Evolutionary conservation across 768 basidiomycete genomes (phyloP).

Genomic region (Gyrodon lividus): DNA sequence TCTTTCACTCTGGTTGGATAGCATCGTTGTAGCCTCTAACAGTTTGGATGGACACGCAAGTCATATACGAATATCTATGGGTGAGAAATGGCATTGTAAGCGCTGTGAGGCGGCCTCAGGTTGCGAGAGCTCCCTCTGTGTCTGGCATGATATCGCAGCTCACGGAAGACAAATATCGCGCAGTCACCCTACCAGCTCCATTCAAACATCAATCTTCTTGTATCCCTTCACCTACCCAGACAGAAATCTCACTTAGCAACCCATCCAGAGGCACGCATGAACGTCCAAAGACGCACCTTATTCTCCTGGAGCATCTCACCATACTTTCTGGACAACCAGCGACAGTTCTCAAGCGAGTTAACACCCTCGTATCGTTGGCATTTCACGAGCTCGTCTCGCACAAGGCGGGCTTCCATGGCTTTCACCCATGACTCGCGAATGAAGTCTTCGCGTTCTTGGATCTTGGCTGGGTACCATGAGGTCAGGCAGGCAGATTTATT

Average conservation of each 20-base stretch:
- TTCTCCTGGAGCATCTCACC: conserved; percentile 73
- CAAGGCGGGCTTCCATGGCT: conserved; percentile 89
- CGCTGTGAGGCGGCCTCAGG: not conserved
- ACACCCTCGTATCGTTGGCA: conserved; percentile 91
- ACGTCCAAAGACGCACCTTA: conserved; percentile 53
- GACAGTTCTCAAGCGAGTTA: conserved; percentile 88
- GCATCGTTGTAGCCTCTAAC: not conserved
- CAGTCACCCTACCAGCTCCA: not conserved
- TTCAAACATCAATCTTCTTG: conserved; percentile 66
- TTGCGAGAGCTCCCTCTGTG: no score
- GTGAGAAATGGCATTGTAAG: not conserved
- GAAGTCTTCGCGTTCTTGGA: conserved; percentile 68
- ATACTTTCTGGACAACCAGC: conserved; percentile 83
- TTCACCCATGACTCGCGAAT: conserved; percentile 93
- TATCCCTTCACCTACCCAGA: conserved; percentile 76
- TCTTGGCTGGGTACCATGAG: conserved; percentile 44
- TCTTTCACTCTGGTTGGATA: conserved; percentile 1
- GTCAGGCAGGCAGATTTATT: not conserved
- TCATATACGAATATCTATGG: conserved; percentile 5
- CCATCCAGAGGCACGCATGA: not conserved
- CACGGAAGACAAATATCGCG: not conserved
- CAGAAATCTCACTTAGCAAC: conserved; percentile 3
- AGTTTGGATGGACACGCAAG: conserved; percentile 3
- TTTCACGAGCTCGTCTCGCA: conserved; percentile 83
- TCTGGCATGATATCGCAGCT: no score